phyloP scores from a whole-genome alignment of 2,329 filamentous ascomycete genomes.

The Aspergillus tanneri region DNA sequence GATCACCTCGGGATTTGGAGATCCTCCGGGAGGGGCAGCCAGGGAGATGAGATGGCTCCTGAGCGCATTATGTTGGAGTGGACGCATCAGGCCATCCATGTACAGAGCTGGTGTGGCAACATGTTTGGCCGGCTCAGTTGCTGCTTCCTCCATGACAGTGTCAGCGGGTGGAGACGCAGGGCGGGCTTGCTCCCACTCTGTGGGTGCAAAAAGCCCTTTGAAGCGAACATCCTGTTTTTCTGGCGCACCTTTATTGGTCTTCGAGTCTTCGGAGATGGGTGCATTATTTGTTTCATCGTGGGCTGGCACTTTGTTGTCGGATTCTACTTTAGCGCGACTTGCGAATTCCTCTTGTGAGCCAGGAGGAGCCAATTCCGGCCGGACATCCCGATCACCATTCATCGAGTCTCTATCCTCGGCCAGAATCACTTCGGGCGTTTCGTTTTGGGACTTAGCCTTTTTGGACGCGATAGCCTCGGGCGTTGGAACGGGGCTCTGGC shows the following conservation, averaged over 20 bases:
- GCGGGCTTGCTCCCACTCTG: conserved; percentile 25
- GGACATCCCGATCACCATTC: conserved; percentile 10
- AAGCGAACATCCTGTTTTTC: conserved; percentile 48
- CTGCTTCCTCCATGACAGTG: conserved; percentile 35
- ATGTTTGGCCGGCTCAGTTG: conserved; percentile 62
- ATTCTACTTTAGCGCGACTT: conserved; percentile 9
- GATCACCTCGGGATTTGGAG: conserved; percentile 57
- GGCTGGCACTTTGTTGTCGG: conserved; percentile 19
- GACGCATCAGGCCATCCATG: conserved; percentile 86
- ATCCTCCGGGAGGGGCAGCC: conserved; percentile 58
- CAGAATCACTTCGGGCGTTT: conserved; percentile 28
- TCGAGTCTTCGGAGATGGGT: conserved; percentile 8
- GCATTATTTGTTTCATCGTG: conserved; percentile 15
- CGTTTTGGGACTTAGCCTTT: conserved; percentile 53
- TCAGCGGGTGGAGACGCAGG: conserved; percentile 29
- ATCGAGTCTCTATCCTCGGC: conserved; percentile 31
- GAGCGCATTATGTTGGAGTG: conserved; percentile 68
- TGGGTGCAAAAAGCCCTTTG: conserved; percentile 47
- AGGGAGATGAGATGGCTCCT: conserved; percentile 68
- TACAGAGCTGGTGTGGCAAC: conserved; percentile 76
- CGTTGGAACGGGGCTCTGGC: conserved; percentile 59
- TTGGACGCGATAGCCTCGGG: conserved; percentile 57
- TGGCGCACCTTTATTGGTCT: conserved; percentile 21
- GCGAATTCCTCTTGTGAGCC: conserved; percentile 21
- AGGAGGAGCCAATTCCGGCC: conserved; percentile 15